Evolutionary conservation across 2,329 filamentous ascomycete genomes (phyloP).

Genomic region (Ambrosiella beaveri): DNA sequence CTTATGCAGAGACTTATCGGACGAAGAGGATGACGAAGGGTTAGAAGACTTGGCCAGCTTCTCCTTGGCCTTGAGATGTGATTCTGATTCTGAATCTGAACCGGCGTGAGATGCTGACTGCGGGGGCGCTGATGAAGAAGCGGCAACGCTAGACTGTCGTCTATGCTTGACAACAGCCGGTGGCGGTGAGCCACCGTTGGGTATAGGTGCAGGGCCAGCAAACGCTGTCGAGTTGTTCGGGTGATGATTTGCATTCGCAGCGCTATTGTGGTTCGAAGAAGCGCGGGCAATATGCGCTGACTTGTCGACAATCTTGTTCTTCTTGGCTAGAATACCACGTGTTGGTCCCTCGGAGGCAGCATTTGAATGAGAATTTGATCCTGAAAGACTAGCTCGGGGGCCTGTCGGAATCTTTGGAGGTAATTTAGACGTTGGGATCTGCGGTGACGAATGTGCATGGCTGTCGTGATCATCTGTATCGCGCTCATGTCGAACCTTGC

Average conservation of each 20-base stretch:
- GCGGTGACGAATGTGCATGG: not conserved
- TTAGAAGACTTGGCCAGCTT: slow-evolving; percentile 30
- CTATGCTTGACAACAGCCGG: slow-evolving; percentile 2
- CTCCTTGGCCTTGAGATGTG: slow-evolving; percentile 28
- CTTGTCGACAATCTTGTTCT: slow-evolving; percentile 8
- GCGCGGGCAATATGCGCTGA: not conserved
- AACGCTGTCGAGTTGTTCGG: not conserved
- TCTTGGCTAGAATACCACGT: slow-evolving; percentile 8
- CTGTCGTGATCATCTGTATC: slow-evolving; percentile 27
- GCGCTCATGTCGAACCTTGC: slow-evolving; percentile 49
- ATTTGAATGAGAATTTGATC: not conserved
- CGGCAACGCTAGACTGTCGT: slow-evolving; percentile 7
- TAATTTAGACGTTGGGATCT: not conserved
- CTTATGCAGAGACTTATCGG: slow-evolving; percentile 22
- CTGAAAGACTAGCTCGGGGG: not conserved
- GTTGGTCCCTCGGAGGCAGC: not conserved
- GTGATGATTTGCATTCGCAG: not conserved
- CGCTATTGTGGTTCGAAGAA: not conserved
- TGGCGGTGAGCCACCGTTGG: slow-evolving; percentile 6
- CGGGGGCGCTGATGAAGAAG: not conserved
- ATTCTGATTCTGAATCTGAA: slow-evolving; percentile 39
- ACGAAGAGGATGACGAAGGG: not conserved
- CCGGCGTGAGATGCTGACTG: slow-evolving; percentile 20
- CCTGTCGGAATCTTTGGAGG: not conserved
- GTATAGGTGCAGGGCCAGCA: not conserved